Evolutionary conservation across 106 monocot species (phyloP), one percentile per base, ranked within the genome.

Genomic region (Hemerocallis citrina): DNA sequence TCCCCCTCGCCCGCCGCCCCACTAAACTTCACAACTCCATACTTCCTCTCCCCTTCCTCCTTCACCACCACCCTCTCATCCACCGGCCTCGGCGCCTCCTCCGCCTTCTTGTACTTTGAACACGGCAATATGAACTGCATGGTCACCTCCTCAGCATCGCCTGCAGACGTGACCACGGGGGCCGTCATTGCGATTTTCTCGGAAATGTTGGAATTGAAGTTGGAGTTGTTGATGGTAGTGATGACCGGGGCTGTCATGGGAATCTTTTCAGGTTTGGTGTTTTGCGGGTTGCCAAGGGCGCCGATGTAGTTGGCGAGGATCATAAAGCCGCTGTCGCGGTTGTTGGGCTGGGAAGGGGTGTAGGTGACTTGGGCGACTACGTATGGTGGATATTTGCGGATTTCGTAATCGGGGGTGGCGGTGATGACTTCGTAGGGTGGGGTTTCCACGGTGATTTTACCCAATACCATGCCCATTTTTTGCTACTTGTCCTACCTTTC

Each of bases 221-320:
- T n/a, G 38, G 41, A 19, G 11, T 17, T 27, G 13, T 17, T 3
- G 52, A 40, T 21, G 10, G 19, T 55, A 60, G 86, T 86, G 61
- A 86, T 70, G 43, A 81, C 86, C 0, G 86, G 86, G 3, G 86
- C 81, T 1, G 86, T 86, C 86, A 86, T 86, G 51, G 81, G 68
- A 62, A 80, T 86, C 74, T 78, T 82, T 64, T 90, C 86, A 34
- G 85, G 81, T 21, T 57, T 71, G 66, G 63, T 15, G 72, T 96
- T 91, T 50, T 77, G 81, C 8, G 96, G 84, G 8, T 69, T 9
- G 71, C 96, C 96, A 24, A 96, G 57, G 34, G 79, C 90, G 63
- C 96, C 96, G 71, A 96, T 96, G 79, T 96, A 96, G 62, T 68
- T 78, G 54, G 81, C 96, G 16, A 96, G 84, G 73, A 91, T 73